Evolutionary conservation across 2,329 filamentous ascomycete species (phyloP).

Genomic region (Beauveria caledonica): DNA sequence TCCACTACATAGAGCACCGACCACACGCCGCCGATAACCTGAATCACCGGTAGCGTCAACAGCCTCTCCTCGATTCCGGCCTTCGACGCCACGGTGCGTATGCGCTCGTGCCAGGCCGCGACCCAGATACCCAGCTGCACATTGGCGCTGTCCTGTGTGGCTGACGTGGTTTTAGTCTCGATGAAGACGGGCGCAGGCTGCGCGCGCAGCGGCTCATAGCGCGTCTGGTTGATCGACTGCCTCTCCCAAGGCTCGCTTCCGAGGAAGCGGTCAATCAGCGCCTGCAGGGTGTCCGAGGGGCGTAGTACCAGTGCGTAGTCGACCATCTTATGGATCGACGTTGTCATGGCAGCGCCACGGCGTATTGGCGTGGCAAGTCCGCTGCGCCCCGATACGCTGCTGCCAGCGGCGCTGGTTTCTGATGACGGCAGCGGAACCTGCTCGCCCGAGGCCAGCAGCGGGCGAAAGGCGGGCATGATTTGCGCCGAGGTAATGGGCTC

Average conservation of each 20-base stretch:
- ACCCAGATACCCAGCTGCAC: neutral
- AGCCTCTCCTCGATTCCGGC: neutral
- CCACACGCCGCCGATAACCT: neutral
- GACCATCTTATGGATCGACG: conserved; percentile 1
- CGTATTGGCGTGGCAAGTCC: neutral
- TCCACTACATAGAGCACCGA: neutral
- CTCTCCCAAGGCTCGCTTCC: neutral
- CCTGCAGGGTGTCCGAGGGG: neutral
- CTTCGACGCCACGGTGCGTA: neutral
- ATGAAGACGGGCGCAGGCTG: neutral
- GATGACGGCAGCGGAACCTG: neutral
- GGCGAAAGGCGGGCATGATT: neutral
- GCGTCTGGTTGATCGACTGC: neutral
- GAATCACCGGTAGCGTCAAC: neutral
- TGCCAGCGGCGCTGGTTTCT: neutral
- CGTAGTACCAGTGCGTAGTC: neutral
- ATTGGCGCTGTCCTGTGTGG: neutral
- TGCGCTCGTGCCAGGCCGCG: neutral
- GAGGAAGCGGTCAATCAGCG: neutral
- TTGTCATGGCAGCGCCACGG: neutral
- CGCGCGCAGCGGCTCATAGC: neutral
- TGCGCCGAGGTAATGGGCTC: neutral
- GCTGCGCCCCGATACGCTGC: neutral
- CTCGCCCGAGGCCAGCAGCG: neutral
- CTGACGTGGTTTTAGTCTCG: neutral